A percentile compares a stretch with the other conserved stretches of the same genome.
phyloP scores from a whole-genome alignment of 192 early-diverging fungal genomes.

The Linnemannia zychae region DNA sequence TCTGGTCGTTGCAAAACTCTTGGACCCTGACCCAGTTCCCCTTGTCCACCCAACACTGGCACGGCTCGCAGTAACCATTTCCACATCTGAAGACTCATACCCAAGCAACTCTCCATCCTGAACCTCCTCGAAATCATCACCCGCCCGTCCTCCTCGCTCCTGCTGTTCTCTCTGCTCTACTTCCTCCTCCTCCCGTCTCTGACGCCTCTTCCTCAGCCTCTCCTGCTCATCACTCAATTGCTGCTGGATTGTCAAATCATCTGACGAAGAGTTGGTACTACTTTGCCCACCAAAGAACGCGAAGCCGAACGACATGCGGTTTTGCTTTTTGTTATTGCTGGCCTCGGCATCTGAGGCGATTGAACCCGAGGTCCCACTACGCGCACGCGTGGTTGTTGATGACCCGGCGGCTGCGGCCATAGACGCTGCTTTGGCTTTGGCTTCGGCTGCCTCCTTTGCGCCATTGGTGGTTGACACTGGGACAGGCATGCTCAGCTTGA shows the following conservation, averaged over 20 bases:
- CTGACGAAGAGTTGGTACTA: neutral
- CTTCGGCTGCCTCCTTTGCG: constrained; percentile 33
- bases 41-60: neutral
- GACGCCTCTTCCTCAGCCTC: neutral
- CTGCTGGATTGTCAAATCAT: neutral
- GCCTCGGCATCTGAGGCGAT: constrained; percentile 4
- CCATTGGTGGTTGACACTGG: constrained; percentile 12
- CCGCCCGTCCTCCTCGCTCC: constrained; percentile 10
- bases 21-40: neutral
- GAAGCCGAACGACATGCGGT: constrained; percentile 44
- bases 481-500: constrained; percentile 20
- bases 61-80: neutral
- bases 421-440: constrained; percentile 13
- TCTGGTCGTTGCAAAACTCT: neutral
- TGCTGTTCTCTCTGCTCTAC: neutral
- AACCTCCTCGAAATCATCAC: constrained; percentile 30
- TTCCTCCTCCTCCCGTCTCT: constrained; percentile 7
- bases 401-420: neutral
- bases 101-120: constrained; percentile 42
- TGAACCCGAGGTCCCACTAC: constrained; percentile 11
- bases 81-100: constrained; percentile 14
- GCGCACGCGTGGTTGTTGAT: constrained; percentile 13
- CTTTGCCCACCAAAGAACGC: constrained; percentile 36
- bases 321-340: constrained; percentile 30
- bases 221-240: neutral